Evolutionary conservation across 1,139 yeast genomes (phyloP).

Genomic region (Casaregolazyma lundiana): DNA sequence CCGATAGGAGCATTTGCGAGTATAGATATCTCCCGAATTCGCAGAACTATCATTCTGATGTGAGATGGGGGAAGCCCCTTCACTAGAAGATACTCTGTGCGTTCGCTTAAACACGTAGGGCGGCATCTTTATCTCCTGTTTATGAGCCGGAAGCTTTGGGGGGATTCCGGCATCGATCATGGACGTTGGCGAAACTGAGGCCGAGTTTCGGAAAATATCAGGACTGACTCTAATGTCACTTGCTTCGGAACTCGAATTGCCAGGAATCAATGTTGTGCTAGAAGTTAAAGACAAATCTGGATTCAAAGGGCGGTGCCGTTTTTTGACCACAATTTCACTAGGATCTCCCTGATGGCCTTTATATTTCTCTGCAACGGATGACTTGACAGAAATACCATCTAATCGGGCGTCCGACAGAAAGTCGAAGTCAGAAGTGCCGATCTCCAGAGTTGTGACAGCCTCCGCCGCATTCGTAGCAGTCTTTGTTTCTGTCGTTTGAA

Average conservation of each 20-base stretch:
- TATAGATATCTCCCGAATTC: constrained; percentile 14
- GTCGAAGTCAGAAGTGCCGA: neutral
- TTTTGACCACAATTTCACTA: neutral
- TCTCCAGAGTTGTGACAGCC: too few species aligned
- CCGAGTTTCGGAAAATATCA: neutral
- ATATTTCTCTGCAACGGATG: neutral
- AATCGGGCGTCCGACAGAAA: neutral
- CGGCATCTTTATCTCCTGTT: constrained; percentile 9
- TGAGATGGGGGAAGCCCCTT: too few species aligned
- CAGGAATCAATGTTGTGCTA: neutral
- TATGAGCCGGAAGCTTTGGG: constrained; percentile 28
- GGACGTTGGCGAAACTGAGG: constrained; percentile 4
- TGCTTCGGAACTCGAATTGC: neutral
- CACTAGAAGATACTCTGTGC: constrained; percentile 5
- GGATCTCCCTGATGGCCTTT: neutral
- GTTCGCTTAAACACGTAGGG: neutral
- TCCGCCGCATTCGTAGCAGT: too few species aligned
- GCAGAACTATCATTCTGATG: neutral
- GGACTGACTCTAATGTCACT: constrained; percentile 1
- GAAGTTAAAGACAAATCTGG: neutral
- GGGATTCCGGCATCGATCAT: constrained; percentile 28
- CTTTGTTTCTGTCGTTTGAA: neutral
- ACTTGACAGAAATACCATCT: neutral
- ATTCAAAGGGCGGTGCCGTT: neutral
- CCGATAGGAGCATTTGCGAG: constrained; percentile 25